These are phyloP conservation scores for Chenopodium quinoa DNA, from an alignment of 148 eudicot genomes.

Conservation along the genomic window DNA sequence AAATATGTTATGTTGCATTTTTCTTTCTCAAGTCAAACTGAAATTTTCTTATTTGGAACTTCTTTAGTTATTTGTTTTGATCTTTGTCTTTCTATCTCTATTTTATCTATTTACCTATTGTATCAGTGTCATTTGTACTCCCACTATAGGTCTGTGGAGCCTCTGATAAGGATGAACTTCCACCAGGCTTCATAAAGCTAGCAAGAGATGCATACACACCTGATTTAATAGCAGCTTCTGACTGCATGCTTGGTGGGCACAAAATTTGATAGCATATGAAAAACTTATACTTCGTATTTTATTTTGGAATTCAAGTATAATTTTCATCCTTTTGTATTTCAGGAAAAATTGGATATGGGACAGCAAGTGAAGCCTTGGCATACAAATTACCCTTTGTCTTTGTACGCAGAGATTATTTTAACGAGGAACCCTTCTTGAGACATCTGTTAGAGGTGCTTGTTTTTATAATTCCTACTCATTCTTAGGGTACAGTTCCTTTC, in stretches of 20 bases:
- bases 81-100: background rate
- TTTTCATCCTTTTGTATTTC: conserved; percentile 28
- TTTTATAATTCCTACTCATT: background rate
- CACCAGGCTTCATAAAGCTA: conserved; percentile 75
- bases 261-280: conserved; percentile 7
- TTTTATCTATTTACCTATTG: too few species aligned
- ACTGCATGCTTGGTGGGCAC: conserved; percentile 96
- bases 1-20: background rate
- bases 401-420: conserved; percentile 97
- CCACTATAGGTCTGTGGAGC: conserved; percentile 83
- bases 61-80: background rate
- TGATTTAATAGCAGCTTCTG: conserved; percentile 96
- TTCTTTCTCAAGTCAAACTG: background rate
- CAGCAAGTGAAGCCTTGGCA: conserved; percentile 96
- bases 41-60: background rate
- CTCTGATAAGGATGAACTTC: conserved; percentile 71
- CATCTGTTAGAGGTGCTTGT: conserved; percentile 82
- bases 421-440: conserved; percentile 95
- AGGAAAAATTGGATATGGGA: conserved; percentile 99
- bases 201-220: conserved; percentile 88
- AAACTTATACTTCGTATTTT: background rate
- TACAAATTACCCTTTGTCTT: conserved; percentile 93
- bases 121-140: background rate
- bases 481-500: background rate
- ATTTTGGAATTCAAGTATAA: conserved; percentile 6